These are phyloP conservation scores for Ganoderma resinaceum DNA, from an alignment of 1,284 basidiomycete genomes.

Conservation along the genomic window DNA sequence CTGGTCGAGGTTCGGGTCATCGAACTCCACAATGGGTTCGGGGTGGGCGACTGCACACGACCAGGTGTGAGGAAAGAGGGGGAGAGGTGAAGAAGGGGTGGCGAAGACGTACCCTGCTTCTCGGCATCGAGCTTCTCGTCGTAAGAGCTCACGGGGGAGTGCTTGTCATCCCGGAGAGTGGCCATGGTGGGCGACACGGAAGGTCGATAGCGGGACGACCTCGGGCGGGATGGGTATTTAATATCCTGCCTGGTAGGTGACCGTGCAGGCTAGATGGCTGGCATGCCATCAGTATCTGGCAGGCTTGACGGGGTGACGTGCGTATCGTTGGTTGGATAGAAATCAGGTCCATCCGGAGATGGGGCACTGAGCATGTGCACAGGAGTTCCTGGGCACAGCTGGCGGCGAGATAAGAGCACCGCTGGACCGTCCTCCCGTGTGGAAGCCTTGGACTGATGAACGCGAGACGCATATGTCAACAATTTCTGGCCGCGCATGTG, in stretches of 20 bases:
- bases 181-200: slow-evolving; percentile 39
- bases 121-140: slow-evolving; percentile 39
- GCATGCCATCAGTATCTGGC: slow-evolving; percentile 6
- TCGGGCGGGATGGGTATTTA: background rate
- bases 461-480: background rate
- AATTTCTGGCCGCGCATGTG: background rate
- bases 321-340: slow-evolving; percentile 10
- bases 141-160: slow-evolving; percentile 31
- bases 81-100: background rate
- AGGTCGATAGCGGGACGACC: slow-evolving; percentile 18
- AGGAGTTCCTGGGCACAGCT: slow-evolving; percentile 16
- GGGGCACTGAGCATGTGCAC: slow-evolving; percentile 21
- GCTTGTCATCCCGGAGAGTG: slow-evolving; percentile 35
- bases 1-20: slow-evolving; percentile 71
- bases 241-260: background rate
- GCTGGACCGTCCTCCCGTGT: slow-evolving; percentile 6
- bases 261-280: background rate
- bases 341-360: slow-evolving; percentile 11
- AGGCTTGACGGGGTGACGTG: slow-evolving; percentile 16
- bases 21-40: slow-evolving; percentile 50
- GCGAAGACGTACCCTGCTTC: slow-evolving; percentile 30
- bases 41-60: slow-evolving; percentile 13
- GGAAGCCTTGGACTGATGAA: background rate
- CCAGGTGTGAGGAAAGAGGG: background rate
- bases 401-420: slow-evolving; percentile 20